phyloP scores from a whole-genome alignment of 148 eudicot genomes.

The Cornus controversa region DNA sequence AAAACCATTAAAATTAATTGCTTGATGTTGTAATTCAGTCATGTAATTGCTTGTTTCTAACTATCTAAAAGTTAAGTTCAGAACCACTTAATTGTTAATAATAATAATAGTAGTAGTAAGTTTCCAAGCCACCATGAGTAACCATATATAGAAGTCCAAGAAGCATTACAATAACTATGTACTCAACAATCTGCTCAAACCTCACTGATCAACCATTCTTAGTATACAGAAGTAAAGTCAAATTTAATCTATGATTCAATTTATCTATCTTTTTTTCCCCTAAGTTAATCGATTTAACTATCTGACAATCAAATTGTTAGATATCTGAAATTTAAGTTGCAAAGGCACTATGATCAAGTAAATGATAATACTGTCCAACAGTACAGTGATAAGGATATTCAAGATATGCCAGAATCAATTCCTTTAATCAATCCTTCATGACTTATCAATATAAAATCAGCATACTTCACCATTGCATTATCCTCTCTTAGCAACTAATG shows the following conservation, averaged over 20 bases:
- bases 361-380: neutral
- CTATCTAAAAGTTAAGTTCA: too few species aligned
- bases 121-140: neutral
- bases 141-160: neutral
- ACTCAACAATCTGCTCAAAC: neutral
- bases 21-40: neutral
- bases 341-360: neutral
- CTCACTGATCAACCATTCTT: conserved; percentile 4
- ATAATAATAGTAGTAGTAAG: neutral
- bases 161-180: neutral
- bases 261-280: too few species aligned
- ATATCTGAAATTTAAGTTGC: neutral
- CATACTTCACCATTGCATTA: neutral
- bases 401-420: too few species aligned
- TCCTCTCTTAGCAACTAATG: neutral
- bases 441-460: neutral
- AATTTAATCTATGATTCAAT: too few species aligned
- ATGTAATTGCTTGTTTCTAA: neutral
- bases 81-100: too few species aligned
- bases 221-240: neutral
- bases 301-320: neutral
- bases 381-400: too few species aligned
- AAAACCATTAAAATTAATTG: neutral
- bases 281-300: neutral
- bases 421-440: too few species aligned